Evolutionary conservation across 1,139 yeast species (phyloP).

Genomic region (Debaryomyces sp.): DNA sequence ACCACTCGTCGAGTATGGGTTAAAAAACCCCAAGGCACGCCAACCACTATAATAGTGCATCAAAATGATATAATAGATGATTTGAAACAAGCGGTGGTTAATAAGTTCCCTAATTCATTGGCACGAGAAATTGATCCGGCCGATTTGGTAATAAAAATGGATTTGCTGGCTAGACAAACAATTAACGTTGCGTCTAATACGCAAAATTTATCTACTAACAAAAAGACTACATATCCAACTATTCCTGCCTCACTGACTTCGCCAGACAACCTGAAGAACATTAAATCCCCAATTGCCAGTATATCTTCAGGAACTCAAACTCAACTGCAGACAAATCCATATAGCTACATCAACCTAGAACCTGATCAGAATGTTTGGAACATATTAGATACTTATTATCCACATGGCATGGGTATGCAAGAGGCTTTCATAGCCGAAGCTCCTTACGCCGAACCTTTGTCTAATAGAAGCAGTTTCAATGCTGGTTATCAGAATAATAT

Average conservation of each 20-base stretch:
- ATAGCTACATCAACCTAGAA: conserved; percentile 39
- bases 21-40: conserved; percentile 54
- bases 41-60: conserved; percentile 65
- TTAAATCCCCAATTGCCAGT: conserved; percentile 1
- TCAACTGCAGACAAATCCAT: conserved; percentile 8
- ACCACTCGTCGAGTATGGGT: conserved; percentile 62
- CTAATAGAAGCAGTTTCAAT: conserved; percentile 5
- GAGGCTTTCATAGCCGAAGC: conserved; percentile 67
- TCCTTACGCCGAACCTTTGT: conserved; percentile 21
- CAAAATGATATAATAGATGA: conserved; percentile 71
- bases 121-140: conserved; percentile 70
- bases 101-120: conserved; percentile 70
- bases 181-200: conserved; percentile 5
- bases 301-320: not conserved
- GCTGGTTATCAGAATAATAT: not conserved
- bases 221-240: conserved; percentile 3
- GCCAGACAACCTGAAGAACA: conserved; percentile 6
- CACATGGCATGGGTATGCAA: conserved; percentile 67
- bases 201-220: not conserved
- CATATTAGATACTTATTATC: conserved; percentile 61
- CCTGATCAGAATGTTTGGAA: conserved; percentile 70
- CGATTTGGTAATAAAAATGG: conserved; percentile 54
- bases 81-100: conserved; percentile 59
- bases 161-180: conserved; percentile 20
- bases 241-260: not conserved